Evolutionary conservation across 352 stramenopile genomes (phyloP), one percentile per base, ranked within the genome.

Genomic region (Pythium dissimile): DNA sequence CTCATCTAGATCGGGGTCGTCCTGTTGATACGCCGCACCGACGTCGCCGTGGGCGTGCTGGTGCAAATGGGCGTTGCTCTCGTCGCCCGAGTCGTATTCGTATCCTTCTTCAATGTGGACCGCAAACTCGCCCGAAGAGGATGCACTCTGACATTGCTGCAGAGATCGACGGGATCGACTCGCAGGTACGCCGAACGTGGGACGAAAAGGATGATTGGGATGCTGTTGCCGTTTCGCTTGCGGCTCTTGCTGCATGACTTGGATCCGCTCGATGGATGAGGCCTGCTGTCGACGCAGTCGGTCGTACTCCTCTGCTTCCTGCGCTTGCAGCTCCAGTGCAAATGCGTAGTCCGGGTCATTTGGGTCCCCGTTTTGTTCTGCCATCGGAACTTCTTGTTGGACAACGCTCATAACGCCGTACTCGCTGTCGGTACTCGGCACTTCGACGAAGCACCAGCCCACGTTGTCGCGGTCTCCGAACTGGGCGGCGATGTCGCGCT

Each of bases 311-410:
- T 89, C 79, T 18, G 79, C 79, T 34, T 89, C 79, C 27, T 89
- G 79, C 0, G 79, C 77, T 50, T 89, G 79, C 27, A 89, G 57
- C 64, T 89, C 79, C 24, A 89, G 66, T 16, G 79, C 79, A 44
- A 89, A 84, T n/a, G 73, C 79, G 54, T 89, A 89, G 61, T 89
- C 79, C 30, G 79, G 75, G 55, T 89, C 79, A 32, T 81, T 72
- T 2, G 62, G 42, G 24, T 69, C 62, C 20, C 53, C 41, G 10
- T 55, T 49, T 2, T 61, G 53, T 51, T 80, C 64, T 48, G 78
- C 61, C 35, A 77, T 69, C 31, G 74, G 72, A 24, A 89, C 73
- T 51, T 89, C 75, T 62, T 89, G 79, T 48, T 89, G 75, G 13
- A 88, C 69, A 56, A 87, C 77, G 52, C 77, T 88, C 79, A 89